phyloP scores from a whole-genome alignment of 345 rosid species.

The Atalantia buxifolia region DNA sequence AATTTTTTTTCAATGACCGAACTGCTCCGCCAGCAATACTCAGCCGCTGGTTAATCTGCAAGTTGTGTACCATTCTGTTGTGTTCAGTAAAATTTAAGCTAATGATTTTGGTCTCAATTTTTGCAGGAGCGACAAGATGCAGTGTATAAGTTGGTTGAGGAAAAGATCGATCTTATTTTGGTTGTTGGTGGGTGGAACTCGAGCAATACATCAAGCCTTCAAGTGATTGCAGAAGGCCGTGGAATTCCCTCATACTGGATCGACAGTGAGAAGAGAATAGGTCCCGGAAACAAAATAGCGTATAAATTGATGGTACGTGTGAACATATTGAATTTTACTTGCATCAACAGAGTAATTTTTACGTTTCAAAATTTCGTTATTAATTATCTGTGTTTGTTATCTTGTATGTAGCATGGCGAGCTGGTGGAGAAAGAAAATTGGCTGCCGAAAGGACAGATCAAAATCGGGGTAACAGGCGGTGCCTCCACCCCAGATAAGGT shows the following conservation, averaged over 20 bases:
- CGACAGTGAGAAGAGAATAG: conserved; percentile 80
- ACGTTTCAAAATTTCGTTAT: neutral
- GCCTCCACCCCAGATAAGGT: conserved; percentile 99
- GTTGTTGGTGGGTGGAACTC: conserved; percentile 99
- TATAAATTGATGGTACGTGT: conserved; percentile 67
- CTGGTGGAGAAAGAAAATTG: conserved; percentile 86
- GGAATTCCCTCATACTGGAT: conserved; percentile 96
- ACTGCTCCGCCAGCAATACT: too few relatives aligned
- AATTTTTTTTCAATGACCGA: neutral
- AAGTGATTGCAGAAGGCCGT: conserved; percentile 80
- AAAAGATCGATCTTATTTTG: conserved; percentile 81
- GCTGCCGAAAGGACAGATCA: conserved; percentile 87
- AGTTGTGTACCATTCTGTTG: neutral
- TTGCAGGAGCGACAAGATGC: conserved; percentile 96
- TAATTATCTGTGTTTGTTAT: neutral
- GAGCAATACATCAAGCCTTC: conserved; percentile 96
- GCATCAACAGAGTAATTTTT: neutral
- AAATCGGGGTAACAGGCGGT: conserved; percentile 87
- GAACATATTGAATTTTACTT: neutral
- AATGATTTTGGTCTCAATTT: neutral
- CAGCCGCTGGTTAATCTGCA: neutral
- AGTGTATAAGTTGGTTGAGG: conserved; percentile 85
- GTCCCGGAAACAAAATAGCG: conserved; percentile 90
- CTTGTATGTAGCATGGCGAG: conserved; percentile 69
- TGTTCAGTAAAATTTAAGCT: neutral